These are phyloP conservation scores for Mycena chlorophos DNA, from an alignment of 768 basidiomycete genomes.

Conservation along the genomic window DNA sequence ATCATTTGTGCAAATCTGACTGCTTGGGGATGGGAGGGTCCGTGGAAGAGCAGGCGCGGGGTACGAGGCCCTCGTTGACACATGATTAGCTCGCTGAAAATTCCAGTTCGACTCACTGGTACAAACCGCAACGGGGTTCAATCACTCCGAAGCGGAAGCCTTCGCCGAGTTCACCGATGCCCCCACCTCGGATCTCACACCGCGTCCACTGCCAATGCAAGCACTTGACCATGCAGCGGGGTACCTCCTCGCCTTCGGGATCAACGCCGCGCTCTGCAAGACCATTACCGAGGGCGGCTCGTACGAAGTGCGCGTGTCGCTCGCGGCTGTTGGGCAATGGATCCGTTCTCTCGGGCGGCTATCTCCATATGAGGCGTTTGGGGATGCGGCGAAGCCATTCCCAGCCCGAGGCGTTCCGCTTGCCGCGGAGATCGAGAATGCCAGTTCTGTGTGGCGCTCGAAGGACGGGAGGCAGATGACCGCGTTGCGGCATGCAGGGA, in stretches of 20 bases:
- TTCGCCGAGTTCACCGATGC: slow-evolving; percentile 35
- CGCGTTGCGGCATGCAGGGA: slow-evolving; percentile 47
- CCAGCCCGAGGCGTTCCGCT: slow-evolving; percentile 36
- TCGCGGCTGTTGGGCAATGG: slow-evolving; percentile 58
- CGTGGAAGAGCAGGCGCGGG: slow-evolving; percentile 54
- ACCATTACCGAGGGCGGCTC: slow-evolving; percentile 60
- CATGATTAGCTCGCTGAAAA: neutral
- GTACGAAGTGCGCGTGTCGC: slow-evolving; percentile 60
- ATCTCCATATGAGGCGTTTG: slow-evolving; percentile 42
- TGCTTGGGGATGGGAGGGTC: slow-evolving; percentile 60
- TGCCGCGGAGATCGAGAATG: slow-evolving; percentile 37
- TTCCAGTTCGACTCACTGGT: slow-evolving; percentile 65
- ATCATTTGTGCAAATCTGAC: slow-evolving; percentile 55
- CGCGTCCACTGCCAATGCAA: slow-evolving; percentile 53
- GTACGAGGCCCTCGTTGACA: slow-evolving; percentile 31
- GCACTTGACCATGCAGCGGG: slow-evolving; percentile 61
- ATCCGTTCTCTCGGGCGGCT: slow-evolving; percentile 54
- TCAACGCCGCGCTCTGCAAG: slow-evolving; percentile 54
- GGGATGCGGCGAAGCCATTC: slow-evolving; percentile 35
- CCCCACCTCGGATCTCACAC: neutral
- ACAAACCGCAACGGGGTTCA: slow-evolving; percentile 63
- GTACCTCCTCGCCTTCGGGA: slow-evolving; percentile 59
- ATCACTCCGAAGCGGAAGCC: slow-evolving; percentile 54
- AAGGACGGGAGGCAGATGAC: slow-evolving; percentile 33
- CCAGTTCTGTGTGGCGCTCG: slow-evolving; percentile 34